A percentile compares a stretch with the other conserved stretches of the same genome.
Conservation (phyloP, 2,329 filamentous ascomycete species). For the Sclerotiophoma versabilis region DNA sequence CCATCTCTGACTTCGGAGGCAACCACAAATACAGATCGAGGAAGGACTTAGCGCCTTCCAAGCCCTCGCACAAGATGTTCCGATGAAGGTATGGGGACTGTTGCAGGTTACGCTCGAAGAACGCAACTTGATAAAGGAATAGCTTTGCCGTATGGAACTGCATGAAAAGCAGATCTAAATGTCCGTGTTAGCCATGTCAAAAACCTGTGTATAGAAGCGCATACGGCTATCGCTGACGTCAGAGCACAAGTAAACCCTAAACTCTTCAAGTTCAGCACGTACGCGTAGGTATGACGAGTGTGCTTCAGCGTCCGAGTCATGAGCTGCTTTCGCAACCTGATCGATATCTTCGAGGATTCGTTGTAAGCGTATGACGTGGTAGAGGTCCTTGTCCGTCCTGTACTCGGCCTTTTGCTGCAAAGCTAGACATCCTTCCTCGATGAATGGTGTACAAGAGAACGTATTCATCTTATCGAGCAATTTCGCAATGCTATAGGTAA, state of each 20-base stretch:
- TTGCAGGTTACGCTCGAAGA: conserved; percentile 42
- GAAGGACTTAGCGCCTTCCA: conserved; percentile 39
- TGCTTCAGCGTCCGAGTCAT: conserved; percentile 29
- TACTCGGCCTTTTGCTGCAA: conserved; percentile 42
- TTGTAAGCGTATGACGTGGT: conserved; percentile 49
- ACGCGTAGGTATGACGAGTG: conserved; percentile 42
- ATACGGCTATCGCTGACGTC: conserved; percentile 40
- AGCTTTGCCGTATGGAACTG: conserved; percentile 51
- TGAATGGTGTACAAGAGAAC: conserved; percentile 43
- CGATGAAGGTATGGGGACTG: conserved; percentile 36
- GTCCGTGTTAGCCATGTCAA: conserved; percentile 2
- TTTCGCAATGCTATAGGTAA: conserved; percentile 41
- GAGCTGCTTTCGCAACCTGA: conserved; percentile 24
- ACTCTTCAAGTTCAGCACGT: conserved; percentile 43
- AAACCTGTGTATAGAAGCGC: conserved; percentile 10
- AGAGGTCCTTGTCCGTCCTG: conserved; percentile 47
- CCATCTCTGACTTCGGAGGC: conserved; percentile 45
- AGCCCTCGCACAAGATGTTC: conserved; percentile 30
- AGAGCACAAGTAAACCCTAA: conserved; percentile 38
- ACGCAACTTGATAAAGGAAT: conserved; percentile 51
- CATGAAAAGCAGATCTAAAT: conserved; percentile 48
- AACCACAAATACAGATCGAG: conserved; percentile 47
- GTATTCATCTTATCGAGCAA: conserved; percentile 50
- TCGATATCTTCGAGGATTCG: conserved; percentile 50
- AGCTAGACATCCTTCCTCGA: conserved; percentile 50